phyloP scores from a whole-genome alignment of 495 filamentous ascomycete genomes.

The Talaromyces liani region DNA sequence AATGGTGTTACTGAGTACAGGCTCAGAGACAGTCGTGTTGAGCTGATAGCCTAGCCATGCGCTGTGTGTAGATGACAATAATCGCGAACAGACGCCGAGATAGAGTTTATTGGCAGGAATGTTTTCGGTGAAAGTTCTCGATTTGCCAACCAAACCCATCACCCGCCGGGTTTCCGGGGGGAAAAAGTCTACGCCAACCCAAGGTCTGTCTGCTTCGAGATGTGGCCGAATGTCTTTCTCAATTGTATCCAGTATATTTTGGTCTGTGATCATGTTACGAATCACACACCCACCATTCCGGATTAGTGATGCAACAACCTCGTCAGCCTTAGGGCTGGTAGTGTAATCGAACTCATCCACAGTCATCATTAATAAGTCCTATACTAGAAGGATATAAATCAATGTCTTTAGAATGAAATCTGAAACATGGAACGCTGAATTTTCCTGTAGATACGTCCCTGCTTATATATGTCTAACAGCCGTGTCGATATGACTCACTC shows the following conservation, averaged over 20 bases:
- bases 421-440: neutral
- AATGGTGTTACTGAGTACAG: constrained; percentile 20
- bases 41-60: constrained; percentile 14
- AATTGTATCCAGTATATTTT: constrained; percentile 16
- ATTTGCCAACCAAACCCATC: constrained; percentile 22
- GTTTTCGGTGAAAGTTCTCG: constrained; percentile 22
- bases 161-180: constrained; percentile 24
- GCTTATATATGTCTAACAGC: neutral
- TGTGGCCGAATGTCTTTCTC: constrained; percentile 18
- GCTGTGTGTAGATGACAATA: neutral
- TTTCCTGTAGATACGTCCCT: neutral
- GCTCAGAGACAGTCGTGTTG: constrained; percentile 18
- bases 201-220: constrained; percentile 17
- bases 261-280: constrained; percentile 15
- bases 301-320: neutral
- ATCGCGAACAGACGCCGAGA: constrained; percentile 2
- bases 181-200: constrained; percentile 16
- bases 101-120: constrained; percentile 8
- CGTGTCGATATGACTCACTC: neutral
- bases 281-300: constrained; percentile 18
- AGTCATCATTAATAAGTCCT: neutral
- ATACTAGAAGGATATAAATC: neutral
- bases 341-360: neutral
- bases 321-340: neutral
- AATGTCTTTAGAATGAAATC: neutral